phyloP scores from a whole-genome alignment of 169 alveolate species.

The Cyclospora cayetanensis region DNA sequence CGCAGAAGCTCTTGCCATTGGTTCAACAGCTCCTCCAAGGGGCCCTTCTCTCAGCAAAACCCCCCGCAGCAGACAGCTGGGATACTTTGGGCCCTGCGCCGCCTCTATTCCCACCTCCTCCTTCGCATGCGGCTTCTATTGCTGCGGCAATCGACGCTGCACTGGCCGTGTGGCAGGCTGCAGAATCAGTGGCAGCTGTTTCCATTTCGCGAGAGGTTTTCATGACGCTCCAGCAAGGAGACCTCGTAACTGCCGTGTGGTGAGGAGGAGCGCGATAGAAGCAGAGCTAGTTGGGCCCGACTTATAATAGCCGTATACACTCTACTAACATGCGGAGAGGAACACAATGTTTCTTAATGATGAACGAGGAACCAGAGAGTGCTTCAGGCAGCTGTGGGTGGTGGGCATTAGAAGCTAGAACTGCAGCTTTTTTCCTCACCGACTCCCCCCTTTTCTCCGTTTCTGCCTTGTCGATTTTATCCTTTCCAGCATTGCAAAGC shows the following conservation, averaged over 20 bases:
- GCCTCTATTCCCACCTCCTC: neutral
- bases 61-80: neutral
- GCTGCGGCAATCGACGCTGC: neutral
- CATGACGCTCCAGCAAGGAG: neutral
- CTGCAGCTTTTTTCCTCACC: too few species aligned
- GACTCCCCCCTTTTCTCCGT: too few species aligned
- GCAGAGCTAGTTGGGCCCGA: too few species aligned
- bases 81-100: neutral
- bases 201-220: neutral
- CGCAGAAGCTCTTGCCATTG: slow-evolving; percentile 14
- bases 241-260: neutral
- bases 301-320: too few species aligned
- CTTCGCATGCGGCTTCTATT: neutral
- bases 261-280: too few species aligned
- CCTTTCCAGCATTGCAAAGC: neutral
- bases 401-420: too few species aligned
- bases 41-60: neutral
- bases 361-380: too few species aligned
- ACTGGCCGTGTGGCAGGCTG: neutral
- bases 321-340: too few species aligned
- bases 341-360: too few species aligned
- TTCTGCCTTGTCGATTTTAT: too few species aligned
- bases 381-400: too few species aligned
- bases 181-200: neutral
- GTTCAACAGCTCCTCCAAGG: neutral